phyloP scores from a whole-genome alignment of 176 grass and related monocot species.

The Aegilops tauschii region DNA sequence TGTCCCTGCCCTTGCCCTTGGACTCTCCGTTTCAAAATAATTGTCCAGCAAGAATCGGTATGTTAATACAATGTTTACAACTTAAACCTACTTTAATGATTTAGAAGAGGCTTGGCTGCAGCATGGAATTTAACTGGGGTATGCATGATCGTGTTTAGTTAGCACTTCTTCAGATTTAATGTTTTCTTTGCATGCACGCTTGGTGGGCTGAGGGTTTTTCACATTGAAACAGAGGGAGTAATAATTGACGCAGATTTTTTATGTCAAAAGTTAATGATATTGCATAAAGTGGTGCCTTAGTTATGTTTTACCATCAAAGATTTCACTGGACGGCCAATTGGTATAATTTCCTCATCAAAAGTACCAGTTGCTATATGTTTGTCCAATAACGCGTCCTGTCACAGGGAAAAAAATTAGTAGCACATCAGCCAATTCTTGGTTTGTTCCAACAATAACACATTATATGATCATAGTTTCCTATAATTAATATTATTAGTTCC shows the following conservation, averaged over 20 bases:
- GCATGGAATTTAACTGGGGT: background rate
- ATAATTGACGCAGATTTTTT: background rate
- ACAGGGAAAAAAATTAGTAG: slow-evolving; percentile 2
- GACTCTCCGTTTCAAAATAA: background rate
- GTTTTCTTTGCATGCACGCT: background rate
- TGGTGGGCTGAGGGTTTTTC: background rate
- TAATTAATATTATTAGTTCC: background rate
- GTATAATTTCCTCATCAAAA: slow-evolving; percentile 78
- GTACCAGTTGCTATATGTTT: slow-evolving; percentile 70
- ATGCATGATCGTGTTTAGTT: background rate
- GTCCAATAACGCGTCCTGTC: slow-evolving; percentile 80
- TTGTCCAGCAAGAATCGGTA: background rate
- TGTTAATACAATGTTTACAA: background rate
- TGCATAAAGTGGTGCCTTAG: background rate
- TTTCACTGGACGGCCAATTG: slow-evolving; percentile 76
- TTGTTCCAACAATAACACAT: background rate
- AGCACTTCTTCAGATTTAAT: background rate
- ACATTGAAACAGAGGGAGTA: slow-evolving; percentile 5
- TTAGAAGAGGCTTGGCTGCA: background rate
- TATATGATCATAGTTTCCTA: background rate
- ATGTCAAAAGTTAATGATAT: background rate
- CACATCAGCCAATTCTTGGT: background rate
- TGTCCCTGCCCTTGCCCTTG: background rate
- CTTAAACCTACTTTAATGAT: background rate
- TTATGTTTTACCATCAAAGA: slow-evolving; percentile 75